Evolutionary conservation across 345 rosid genomes (phyloP), one percentile per base, ranked within the genome.

Genomic region (Bruguiera parviflora): DNA sequence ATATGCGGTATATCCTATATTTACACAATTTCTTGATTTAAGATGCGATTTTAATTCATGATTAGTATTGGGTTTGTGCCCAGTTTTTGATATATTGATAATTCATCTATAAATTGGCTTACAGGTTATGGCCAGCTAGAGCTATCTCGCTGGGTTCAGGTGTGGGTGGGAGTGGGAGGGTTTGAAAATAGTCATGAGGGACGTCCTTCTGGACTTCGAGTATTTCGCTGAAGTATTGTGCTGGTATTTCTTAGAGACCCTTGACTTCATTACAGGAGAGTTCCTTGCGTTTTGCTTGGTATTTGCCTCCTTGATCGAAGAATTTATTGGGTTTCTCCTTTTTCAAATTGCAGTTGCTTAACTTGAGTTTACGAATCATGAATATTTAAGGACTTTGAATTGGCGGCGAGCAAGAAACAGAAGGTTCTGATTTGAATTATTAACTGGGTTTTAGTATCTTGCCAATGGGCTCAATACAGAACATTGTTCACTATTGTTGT

Each of bases 401-500:
- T 19, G 13, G 43, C 19, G 13, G 43, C 19, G 18, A 32, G 31
- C 13, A 22, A 57, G 32, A 53, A 52, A 52, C 28, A 9, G 19
- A 67, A 24, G 20, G 47, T 56, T 57, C 13, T 55, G 28, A 55
- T 55, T 55, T 39, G 35, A 24, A 39, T 65, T 73, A 43, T 21
- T n/a, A 39, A 62, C 51, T 53, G 19, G 74, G 28, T 60, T 67
- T 63, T 33, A 8, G 58, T 43, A 52, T 49, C 16, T 7, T 22
- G 11, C 46, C 13, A n/a, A 87, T 91, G 97, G 89, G 81, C 64
- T 77, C 87, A 18, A 84, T 88, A 67, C 84, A 77, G 69, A 84
- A 83, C 60, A 88, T 80, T 8, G 92, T 92, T 64, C 88, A 79
- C 58, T 90, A 90, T 67, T 92, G 92, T 76, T 88, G 88, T 64